These are phyloP conservation scores for Myxozyma lipomycoides DNA, from an alignment of 805 yeast species.

Conservation along the genomic window DNA sequence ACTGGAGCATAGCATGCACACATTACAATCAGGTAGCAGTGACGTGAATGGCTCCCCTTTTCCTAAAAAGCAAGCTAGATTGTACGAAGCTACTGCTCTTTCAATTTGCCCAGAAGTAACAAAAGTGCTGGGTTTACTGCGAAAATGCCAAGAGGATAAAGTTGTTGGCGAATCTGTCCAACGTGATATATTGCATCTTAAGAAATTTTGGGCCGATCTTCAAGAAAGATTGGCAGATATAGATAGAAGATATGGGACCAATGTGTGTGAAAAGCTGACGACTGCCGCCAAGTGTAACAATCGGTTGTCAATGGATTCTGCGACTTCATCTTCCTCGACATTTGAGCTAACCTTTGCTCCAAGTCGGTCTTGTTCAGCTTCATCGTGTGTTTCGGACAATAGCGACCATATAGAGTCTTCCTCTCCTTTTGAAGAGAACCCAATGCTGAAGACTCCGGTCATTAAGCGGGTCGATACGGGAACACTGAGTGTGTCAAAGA, in stretches of 20 bases:
- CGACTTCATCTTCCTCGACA: constrained; percentile 1
- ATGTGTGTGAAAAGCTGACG: constrained; percentile 1
- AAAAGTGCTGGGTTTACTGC: constrained; percentile 10
- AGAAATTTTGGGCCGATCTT: constrained; percentile 14
- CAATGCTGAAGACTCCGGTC: constrained; percentile 7
- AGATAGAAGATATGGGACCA: constrained; percentile 13
- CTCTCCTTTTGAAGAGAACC: constrained; percentile 21
- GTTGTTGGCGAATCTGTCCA: constrained; percentile 8
- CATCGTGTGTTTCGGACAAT: background rate
- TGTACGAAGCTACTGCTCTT: constrained; percentile 8
- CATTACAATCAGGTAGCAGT: background rate
- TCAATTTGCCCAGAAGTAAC: constrained; percentile 8
- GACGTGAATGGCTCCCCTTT: background rate
- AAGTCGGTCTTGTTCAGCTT: constrained; percentile 15
- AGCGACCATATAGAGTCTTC: constrained; percentile 1
- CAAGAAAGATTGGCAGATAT: constrained; percentile 12
- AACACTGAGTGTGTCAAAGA: background rate
- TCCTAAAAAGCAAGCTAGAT: background rate
- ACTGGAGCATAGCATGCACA: constrained; percentile 8
- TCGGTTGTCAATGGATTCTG: constrained; percentile 15
- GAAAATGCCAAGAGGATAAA: constrained; percentile 8
- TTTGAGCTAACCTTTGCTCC: constrained; percentile 9
- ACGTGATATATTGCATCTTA: constrained; percentile 11
- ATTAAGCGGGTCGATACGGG: background rate
- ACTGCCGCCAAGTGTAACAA: background rate